Conservation (phyloP, 106 monocot genomes). For the Allium fistulosum region DNA sequence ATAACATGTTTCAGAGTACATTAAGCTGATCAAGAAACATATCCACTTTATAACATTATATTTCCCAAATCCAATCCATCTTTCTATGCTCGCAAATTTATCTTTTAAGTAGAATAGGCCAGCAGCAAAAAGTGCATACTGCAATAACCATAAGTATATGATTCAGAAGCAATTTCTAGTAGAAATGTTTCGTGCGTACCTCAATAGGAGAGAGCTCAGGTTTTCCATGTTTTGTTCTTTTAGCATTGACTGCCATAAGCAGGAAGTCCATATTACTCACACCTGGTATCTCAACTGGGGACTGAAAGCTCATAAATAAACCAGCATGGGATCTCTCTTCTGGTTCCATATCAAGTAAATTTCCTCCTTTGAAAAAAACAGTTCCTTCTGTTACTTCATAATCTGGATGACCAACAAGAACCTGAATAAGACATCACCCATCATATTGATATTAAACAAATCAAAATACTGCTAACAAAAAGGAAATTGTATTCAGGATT, state of each 20-base stretch:
- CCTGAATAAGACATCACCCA: conserved; percentile 33
- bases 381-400: conserved; percentile 90
- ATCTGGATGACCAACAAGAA: conserved; percentile 98
- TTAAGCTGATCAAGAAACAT: no score
- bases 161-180: not conserved
- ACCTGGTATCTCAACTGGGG: conserved; percentile 95
- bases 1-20: no score
- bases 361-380: conserved; percentile 79
- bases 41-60: no score
- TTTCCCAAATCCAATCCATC: no score
- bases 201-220: conserved; percentile 73
- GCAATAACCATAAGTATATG: not conserved
- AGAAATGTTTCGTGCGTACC: conserved; percentile 24
- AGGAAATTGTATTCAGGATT: no score
- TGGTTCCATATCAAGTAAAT: conserved; percentile 87
- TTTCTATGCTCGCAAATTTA: no score
- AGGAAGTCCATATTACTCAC: conserved; percentile 96
- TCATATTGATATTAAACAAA: no score
- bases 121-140: conserved; percentile 1
- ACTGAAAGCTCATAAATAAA: conserved; percentile 93
- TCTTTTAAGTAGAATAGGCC: no score
- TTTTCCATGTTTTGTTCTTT: conserved; percentile 53
- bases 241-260: conserved; percentile 81
- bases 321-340: conserved; percentile 92
- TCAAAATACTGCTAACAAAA: no score